phyloP scores from a whole-genome alignment of 2,329 filamentous ascomycete species.

The Cordyceps javanica region DNA sequence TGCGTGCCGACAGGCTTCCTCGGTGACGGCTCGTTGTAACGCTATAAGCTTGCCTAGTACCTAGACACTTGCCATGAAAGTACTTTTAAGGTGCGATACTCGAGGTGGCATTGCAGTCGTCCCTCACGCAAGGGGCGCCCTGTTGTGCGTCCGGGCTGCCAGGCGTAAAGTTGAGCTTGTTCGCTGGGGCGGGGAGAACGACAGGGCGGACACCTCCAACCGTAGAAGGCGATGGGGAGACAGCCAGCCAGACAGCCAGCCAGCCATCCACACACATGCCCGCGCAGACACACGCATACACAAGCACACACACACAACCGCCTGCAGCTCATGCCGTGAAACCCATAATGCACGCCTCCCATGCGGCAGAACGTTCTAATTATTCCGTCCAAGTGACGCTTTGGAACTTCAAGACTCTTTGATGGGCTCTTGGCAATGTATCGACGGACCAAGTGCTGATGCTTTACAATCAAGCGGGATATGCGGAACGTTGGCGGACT shows the following conservation, averaged over 20 bases:
- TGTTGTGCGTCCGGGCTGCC: not conserved
- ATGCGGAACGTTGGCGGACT: too few relatives aligned
- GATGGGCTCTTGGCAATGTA: too few relatives aligned
- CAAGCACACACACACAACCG: not conserved
- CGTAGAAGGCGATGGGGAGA: too few relatives aligned
- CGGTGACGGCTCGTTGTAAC: too few relatives aligned
- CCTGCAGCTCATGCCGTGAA: not conserved
- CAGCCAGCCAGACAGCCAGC: too few relatives aligned
- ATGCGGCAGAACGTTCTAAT: not conserved
- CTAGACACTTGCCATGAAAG: too few relatives aligned
- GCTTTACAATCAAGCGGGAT: not conserved
- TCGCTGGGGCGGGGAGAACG: not conserved
- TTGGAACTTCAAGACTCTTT: too few relatives aligned
- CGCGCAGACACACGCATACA: not conserved
- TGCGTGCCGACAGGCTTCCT: too few relatives aligned
- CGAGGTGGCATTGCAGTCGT: not conserved
- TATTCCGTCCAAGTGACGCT: not conserved
- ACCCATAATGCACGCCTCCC: not conserved
- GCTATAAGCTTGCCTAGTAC: too few relatives aligned
- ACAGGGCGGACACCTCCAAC: not conserved
- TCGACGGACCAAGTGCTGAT: not conserved
- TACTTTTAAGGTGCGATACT: not conserved
- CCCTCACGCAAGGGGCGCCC: not conserved
- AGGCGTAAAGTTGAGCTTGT: constrained; percentile 11
- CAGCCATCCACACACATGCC: too few relatives aligned